Evolutionary conservation across 148 eudicot genomes (phyloP).

Genomic region (Spergularia bocconei): DNA sequence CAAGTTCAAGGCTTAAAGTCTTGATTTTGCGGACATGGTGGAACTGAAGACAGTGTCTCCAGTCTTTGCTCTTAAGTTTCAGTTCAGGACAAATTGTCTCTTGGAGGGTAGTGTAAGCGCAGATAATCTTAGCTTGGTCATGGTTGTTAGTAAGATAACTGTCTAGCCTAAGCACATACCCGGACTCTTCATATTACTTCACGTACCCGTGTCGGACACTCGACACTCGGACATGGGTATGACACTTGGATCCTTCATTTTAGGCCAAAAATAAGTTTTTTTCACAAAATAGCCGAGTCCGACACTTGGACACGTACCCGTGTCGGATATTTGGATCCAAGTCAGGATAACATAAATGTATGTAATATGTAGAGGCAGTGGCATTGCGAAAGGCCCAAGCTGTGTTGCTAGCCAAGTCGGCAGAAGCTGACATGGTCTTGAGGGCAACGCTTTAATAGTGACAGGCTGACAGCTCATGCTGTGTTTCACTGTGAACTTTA

Average conservation of each 20-base stretch:
- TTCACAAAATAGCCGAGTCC: too few species aligned
- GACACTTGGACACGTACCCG: too few species aligned
- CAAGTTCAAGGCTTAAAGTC: not conserved
- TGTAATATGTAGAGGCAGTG: too few species aligned
- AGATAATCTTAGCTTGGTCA: not conserved
- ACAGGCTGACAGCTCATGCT: not conserved
- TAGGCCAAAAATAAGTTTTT: too few species aligned
- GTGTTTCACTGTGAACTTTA: not conserved
- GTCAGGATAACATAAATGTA: too few species aligned
- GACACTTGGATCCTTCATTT: too few species aligned
- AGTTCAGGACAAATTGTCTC: not conserved
- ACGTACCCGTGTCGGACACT: too few species aligned
- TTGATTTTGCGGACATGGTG: not conserved
- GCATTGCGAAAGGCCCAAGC: too few species aligned
- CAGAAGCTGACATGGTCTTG: not conserved
- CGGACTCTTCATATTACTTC: too few species aligned
- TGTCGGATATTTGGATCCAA: too few species aligned
- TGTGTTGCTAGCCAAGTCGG: too few species aligned
- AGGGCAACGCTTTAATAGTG: not conserved
- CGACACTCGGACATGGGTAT: too few species aligned
- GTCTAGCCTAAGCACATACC: not conserved
- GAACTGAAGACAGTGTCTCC: not conserved
- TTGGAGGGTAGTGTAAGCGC: not conserved
- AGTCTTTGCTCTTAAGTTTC: slow-evolving; percentile 4
- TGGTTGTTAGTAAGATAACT: not conserved